Base-by-base conservation (phyloP, 164 flowering plant species). In the Nymphaea colorata region DNA sequence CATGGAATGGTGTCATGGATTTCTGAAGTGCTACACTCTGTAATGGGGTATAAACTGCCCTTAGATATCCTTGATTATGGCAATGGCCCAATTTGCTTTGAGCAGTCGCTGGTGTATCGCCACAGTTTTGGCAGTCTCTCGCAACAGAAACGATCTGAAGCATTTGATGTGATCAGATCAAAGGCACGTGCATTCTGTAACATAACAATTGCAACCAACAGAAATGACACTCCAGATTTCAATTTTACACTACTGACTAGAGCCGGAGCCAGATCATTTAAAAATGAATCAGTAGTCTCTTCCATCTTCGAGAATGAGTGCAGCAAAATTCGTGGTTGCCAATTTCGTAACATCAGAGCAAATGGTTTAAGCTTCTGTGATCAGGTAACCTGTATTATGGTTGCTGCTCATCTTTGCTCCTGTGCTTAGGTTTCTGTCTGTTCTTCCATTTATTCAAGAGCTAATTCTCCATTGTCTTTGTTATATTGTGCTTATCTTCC, bases 241-340 rank as follows among this genome's bases (percentile, higher is more conserved):
- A 62, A 66, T 47, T 61, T 67, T 5, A 71, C 41, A 6, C 61
- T 71, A 60, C 36, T 67, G 14, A 69, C 69, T 14, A 71, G 69
- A 43, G 69, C 60, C 3, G 66, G 69, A 44, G 67, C 62, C 61
- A 71, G 69, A 42, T 15, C 69, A 4, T 62, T 66, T 65, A 62
- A 18, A 18, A 71, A 66, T 55, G 73, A 71, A 25, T 64, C 65
- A 47, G 69, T 65, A 10, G 69, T 71, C 69, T 42, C 44, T 60
- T 44, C 42, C 11, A 69, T 67, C 61, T 66, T 71, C 64, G 66
- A 53, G 47, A 66, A 68, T 25, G 73, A 71, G 69, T 71, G 69
- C 45, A 61, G 15, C 3, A 71, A 71, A 59, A 42, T 71, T 14
- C 15, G 3, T 43, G 73, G 73, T 11, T 61, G 73, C 69, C 61